Evolutionary conservation across 345 rosid species (phyloP).

Genomic region (Kandelia obovata): DNA sequence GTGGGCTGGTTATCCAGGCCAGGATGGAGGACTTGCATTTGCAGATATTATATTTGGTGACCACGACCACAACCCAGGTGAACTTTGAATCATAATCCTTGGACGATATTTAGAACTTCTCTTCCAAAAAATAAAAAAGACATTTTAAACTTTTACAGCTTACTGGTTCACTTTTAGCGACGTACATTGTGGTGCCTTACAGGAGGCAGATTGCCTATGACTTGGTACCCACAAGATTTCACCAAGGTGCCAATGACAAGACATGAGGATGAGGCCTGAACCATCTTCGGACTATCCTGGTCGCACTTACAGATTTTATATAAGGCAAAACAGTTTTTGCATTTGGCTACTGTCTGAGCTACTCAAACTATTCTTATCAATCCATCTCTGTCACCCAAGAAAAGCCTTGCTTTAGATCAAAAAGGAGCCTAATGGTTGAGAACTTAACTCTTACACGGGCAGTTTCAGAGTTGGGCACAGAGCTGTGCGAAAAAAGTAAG

Average conservation of each 20-base stretch:
- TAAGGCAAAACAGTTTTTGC: no score
- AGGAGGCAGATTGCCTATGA: conserved; percentile 87
- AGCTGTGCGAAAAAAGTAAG: conserved; percentile 42
- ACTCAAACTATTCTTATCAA: conserved; percentile 57
- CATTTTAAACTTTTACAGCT: background rate
- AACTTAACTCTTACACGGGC: conserved; percentile 21
- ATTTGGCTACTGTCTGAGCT: conserved; percentile 80
- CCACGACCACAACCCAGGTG: conserved; percentile 74
- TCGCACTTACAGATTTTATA: conserved; percentile 83
- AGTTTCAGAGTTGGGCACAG: conserved; percentile 49
- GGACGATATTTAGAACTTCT: background rate
- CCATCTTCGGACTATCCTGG: conserved; percentile 69
- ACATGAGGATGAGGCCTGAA: conserved; percentile 79
- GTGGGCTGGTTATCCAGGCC: conserved; percentile 97
- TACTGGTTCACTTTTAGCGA: background rate
- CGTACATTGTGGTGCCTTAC: conserved; percentile 16
- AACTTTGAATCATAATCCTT: conserved; percentile 1
- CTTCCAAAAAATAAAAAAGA: no score
- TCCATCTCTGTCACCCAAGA: conserved; percentile 27
- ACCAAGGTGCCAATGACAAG: conserved; percentile 67
- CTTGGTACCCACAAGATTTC: conserved; percentile 80
- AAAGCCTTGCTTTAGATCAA: conserved; percentile 34
- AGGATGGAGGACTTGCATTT: conserved; percentile 75
- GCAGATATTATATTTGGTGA: conserved; percentile 72
- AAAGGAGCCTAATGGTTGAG: background rate